Base-by-base conservation (phyloP, 495 filamentous ascomycete genomes). In the Podospora australis region DNA sequence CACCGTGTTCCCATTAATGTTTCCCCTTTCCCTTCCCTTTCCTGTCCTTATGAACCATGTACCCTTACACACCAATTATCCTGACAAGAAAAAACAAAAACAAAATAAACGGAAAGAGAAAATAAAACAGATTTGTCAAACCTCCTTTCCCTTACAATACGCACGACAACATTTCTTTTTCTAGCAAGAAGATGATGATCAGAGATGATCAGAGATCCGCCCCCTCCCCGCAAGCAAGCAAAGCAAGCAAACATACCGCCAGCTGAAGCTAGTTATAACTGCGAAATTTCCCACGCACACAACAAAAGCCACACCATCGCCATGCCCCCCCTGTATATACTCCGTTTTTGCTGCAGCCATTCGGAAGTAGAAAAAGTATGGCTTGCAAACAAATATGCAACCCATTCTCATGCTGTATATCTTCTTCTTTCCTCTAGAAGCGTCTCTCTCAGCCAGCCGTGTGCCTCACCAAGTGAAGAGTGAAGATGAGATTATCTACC, bases 241-340 rank as follows among this genome's bases (percentile, higher is more conserved):
- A 11, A 29, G 26, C 26, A 29, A 29, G 30, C 30, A 34, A 34
- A 60, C 62, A 56, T 41, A 41, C 54, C 57, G 54, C 32, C 32
- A n/a, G 2, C 10, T 16, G 3, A 13, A 36, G 32, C n/a, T n/a
- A n/a, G n/a, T n/a, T n/a, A n/a, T n/a, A n/a, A n/a, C n/a, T 36
- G 32, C 3, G n/a, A 34, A 16, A 29, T 6, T 6, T 11, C 6
- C 26, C 26, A 6, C 6, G 11, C 11, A 29, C 26, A 29, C 11
- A 29, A 29, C 26, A 6, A 6, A 16, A 36, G 19, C 32, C 32
- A 36, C 32, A 36, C 32, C 32, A 36, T n/a, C 32, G 32, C 32
- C 19, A 36, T 36, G 32, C 32, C 32, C 30, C 32, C 4, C 19
- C 5, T 16, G 32, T n/a, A n/a, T n/a, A n/a, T n/a, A n/a, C n/a